phyloP scores from a whole-genome alignment of 2,329 filamentous ascomycete species.

The Botrytis galanthina region DNA sequence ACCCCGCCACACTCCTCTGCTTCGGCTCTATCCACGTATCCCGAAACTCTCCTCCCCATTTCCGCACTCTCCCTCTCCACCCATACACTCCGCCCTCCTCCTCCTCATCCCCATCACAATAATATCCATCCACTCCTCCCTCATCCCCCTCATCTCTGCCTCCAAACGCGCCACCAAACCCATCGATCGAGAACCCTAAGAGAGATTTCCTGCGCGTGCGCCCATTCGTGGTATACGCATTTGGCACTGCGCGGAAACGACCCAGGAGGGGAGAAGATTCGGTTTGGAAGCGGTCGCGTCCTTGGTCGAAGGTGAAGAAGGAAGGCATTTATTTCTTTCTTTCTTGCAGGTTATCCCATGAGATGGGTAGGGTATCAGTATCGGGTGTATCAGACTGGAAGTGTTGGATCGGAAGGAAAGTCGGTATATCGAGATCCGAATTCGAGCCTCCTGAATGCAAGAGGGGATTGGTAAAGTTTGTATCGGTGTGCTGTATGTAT shows the following conservation, averaged over 20 bases:
- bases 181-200: conserved; percentile 46
- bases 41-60: conserved; percentile 40
- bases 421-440: not conserved
- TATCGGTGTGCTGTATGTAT: not conserved
- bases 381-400: not conserved
- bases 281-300: conserved; percentile 54
- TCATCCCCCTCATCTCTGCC: conserved; percentile 41
- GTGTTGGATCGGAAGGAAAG: not conserved
- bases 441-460: not conserved
- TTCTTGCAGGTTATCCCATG: not conserved
- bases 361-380: not conserved
- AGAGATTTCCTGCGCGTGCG: conserved; percentile 41
- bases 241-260: conserved; percentile 62
- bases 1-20: conserved; percentile 55
- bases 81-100: conserved; percentile 24
- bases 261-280: conserved; percentile 61
- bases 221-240: conserved; percentile 36
- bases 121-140: conserved; percentile 34
- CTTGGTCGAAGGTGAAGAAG: conserved; percentile 67
- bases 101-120: not conserved
- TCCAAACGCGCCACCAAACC: conserved; percentile 38
- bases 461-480: not conserved
- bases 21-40: conserved; percentile 62
- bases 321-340: conserved; percentile 50
- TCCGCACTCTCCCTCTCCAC: conserved; percentile 32